Conservation (phyloP, 768 basidiomycete genomes). For the Mycena vulgaris region DNA sequence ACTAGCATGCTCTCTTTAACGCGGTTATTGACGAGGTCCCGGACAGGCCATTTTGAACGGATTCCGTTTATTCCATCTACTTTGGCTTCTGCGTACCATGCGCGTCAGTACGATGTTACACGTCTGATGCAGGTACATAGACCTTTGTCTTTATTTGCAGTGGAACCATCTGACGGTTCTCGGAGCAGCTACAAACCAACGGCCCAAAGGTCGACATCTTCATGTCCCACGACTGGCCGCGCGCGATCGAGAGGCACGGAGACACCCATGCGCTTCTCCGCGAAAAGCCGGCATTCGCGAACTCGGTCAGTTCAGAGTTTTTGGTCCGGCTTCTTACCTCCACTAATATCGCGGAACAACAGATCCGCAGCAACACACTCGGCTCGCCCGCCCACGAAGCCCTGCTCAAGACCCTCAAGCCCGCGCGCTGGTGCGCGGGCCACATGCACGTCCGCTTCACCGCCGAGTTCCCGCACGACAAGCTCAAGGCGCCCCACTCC, state of each 20-base stretch:
- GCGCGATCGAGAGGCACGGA: conserved; percentile 86
- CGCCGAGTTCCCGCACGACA: conserved; percentile 65
- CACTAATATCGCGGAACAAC: neutral
- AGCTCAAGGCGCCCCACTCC: conserved; percentile 37
- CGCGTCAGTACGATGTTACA: conserved; percentile 87
- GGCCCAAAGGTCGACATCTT: conserved; percentile 83
- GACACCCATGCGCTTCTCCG: conserved; percentile 75
- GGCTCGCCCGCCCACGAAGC: conserved; percentile 78
- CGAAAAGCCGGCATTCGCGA: conserved; percentile 88
- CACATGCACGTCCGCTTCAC: conserved; percentile 83
- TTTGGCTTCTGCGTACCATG: conserved; percentile 91
- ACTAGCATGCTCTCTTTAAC: neutral
- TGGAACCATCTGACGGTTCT: neutral
- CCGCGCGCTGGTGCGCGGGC: conserved; percentile 50
- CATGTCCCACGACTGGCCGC: conserved; percentile 98
- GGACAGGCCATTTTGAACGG: conserved; percentile 82
- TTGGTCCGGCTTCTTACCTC: neutral
- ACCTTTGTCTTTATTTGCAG: neutral
- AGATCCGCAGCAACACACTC: conserved; percentile 59
- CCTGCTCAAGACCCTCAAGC: conserved; percentile 69
- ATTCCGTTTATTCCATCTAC: conserved; percentile 83
- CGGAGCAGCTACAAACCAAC: conserved; percentile 33
- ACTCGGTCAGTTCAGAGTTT: conserved; percentile 50
- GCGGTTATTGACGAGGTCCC: neutral
- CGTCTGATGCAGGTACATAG: conserved; percentile 79